phyloP scores from a whole-genome alignment of 192 early-diverging fungal species.

The Rhizoclosmatium sp. region DNA sequence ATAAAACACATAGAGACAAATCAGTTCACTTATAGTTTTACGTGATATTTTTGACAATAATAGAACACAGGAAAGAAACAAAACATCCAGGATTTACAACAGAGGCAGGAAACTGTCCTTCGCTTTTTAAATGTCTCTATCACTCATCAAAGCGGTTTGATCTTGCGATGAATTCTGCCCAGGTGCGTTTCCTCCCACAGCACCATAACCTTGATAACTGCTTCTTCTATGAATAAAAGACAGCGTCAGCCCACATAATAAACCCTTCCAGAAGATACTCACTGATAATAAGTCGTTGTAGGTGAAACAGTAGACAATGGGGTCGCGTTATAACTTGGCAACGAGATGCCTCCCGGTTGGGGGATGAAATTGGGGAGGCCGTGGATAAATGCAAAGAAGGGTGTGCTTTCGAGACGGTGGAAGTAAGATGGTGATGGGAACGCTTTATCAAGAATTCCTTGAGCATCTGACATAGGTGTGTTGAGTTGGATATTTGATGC shows the following conservation, averaged over 20 bases:
- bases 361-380: conserved; percentile 17
- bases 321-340: conserved; percentile 13
- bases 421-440: conserved; percentile 16
- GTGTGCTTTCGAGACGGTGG: conserved; percentile 16
- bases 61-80: too few relatives aligned
- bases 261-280: background rate
- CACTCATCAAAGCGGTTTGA: background rate
- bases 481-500: background rate
- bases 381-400: background rate
- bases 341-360: conserved; percentile 9
- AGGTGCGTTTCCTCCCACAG: conserved; percentile 5
- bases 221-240: background rate
- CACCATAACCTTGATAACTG: conserved; percentile 29
- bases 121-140: background rate
- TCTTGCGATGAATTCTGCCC: background rate
- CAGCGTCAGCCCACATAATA: background rate
- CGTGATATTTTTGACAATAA: too few relatives aligned
- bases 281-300: conserved; percentile 22
- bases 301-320: background rate
- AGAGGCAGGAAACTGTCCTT: background rate
- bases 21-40: too few relatives aligned
- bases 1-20: too few relatives aligned
- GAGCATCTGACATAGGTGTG: background rate
- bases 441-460: conserved; percentile 10
- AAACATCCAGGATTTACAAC: too few relatives aligned